Evolutionary conservation across 2,329 filamentous ascomycete species (phyloP), one percentile per base, ranked within the genome.

Genomic region (Fusarium poae): DNA sequence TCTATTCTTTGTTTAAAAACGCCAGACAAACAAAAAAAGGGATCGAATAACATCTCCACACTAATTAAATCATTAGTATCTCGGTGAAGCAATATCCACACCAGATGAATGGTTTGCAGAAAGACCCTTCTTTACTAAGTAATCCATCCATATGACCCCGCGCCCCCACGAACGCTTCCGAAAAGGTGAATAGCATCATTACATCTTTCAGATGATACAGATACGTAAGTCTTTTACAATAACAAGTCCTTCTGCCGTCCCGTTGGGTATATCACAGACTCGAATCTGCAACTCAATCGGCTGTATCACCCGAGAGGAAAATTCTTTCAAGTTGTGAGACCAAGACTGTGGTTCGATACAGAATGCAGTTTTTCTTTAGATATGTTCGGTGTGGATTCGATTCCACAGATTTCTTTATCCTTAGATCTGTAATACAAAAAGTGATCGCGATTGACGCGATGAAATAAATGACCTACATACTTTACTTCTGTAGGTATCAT

Each of bases 1-100:
- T 57, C n/a, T 23, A 42, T 43, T 56, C 61, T 64, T 58, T 58
- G 44, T 51, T 55, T n/a, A 48, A 27, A 23, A 21, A 42, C 23
- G 29, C 44, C 48, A 56, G 54, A 27, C 48, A 37, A 44, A 52
- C 18, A n/a, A 15, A 45, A 46, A 25, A 56, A 48, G 30, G 21
- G 11, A 55, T 42, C 39, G 23, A 23, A 49, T 23, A 10, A 15
- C 5, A 20, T 30, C 27, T n/a, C 34, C 48, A 29, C 32, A 50
- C 9, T 34, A 50, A 39, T 50, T 27, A 50, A 50, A 39, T 13
- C 9, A 18, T n/a, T 39, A 23, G 34, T 16, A 50, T 39, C 48
- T 50, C 18, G n/a, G n/a, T 50, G 27, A 50, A 15, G 23, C 13
- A 39, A 50, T 21, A 50, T 20, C 35, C 48, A 50, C 23, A 23